Conservation (phyloP, 768 basidiomycete species). For the Glaciozyma antarctica region DNA sequence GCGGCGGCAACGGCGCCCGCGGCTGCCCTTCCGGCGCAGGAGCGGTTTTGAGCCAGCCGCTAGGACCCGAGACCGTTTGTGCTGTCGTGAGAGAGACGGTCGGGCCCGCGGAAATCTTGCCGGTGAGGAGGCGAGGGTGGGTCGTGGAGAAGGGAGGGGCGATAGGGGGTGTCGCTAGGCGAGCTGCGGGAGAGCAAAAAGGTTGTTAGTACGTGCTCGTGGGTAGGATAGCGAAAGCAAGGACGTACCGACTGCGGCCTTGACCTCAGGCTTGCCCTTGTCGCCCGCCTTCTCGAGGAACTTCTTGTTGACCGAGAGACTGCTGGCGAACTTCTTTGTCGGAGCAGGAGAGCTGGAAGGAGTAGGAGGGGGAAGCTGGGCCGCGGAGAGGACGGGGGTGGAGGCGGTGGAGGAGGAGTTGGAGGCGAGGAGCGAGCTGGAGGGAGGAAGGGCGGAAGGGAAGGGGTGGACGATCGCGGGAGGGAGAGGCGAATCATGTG, state of each 20-base stretch:
- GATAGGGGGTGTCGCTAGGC: conserved; percentile 12
- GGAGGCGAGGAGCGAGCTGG: not conserved
- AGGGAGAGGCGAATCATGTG: too few species aligned
- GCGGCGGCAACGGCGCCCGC: not conserved
- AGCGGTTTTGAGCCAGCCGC: not conserved
- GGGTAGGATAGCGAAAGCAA: not conserved
- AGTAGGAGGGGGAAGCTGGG: conserved; percentile 24
- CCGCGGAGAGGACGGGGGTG: not conserved
- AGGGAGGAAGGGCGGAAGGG: too few species aligned
- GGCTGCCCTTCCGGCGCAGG: not conserved
- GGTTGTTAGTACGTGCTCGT: not conserved
- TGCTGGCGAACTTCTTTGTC: conserved; percentile 68
- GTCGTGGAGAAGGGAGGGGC: conserved; percentile 12
- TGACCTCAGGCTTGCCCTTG: conserved; percentile 37
- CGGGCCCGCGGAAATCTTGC: conserved; percentile 26
- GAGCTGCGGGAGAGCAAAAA: conserved; percentile 3
- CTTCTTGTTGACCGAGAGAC: conserved; percentile 90
- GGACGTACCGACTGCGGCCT: conserved; percentile 8
- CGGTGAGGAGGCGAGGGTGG: conserved; percentile 34
- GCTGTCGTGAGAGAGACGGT: conserved; percentile 8
- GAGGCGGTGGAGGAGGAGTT: not conserved
- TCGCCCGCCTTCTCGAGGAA: conserved; percentile 82
- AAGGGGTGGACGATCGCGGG: too few species aligned
- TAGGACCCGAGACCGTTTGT: not conserved
- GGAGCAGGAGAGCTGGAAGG: conserved; percentile 36